Conservation (phyloP, 345 rosid genomes). For the Pistacia atlantica region DNA sequence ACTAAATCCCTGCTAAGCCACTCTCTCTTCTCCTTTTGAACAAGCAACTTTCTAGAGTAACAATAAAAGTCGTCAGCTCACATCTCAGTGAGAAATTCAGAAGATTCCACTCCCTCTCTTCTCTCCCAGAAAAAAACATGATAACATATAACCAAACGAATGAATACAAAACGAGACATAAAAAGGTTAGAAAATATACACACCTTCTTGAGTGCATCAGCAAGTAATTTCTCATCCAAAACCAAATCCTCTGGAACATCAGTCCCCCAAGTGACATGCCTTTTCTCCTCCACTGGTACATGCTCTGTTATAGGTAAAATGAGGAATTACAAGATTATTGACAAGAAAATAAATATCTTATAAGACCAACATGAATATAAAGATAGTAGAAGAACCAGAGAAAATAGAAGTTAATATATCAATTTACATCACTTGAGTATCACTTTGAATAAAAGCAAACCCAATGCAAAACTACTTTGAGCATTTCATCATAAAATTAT, state of each 20-base stretch:
- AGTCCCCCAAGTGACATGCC: conserved; percentile 79
- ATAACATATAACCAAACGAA: not conserved
- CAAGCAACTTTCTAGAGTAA: not conserved
- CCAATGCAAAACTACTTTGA: not conserved
- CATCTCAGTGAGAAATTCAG: not conserved
- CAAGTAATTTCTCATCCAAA: conserved; percentile 60
- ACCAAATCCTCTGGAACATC: conserved; percentile 70
- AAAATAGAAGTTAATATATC: not conserved
- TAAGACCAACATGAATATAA: not conserved
- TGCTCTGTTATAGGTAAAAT: conserved; percentile 32
- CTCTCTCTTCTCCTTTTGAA: not conserved
- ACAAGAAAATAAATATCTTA: not conserved
- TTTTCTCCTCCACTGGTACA: conserved; percentile 58
- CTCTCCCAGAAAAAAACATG: not conserved
- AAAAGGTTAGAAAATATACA: not conserved
- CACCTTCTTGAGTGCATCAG: conserved; percentile 72
- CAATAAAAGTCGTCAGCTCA: not conserved
- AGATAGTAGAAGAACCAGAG: not conserved
- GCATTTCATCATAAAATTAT: not conserved
- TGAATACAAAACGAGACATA: not conserved
- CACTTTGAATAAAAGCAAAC: not conserved
- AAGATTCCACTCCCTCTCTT: not conserved
- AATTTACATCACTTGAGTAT: not conserved
- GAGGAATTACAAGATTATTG: not conserved
- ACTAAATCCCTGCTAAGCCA: not conserved